These are phyloP conservation scores for Protomyces lactucae-debilis DNA, from an alignment of 1,139 yeast genomes.

Conservation along the genomic window DNA sequence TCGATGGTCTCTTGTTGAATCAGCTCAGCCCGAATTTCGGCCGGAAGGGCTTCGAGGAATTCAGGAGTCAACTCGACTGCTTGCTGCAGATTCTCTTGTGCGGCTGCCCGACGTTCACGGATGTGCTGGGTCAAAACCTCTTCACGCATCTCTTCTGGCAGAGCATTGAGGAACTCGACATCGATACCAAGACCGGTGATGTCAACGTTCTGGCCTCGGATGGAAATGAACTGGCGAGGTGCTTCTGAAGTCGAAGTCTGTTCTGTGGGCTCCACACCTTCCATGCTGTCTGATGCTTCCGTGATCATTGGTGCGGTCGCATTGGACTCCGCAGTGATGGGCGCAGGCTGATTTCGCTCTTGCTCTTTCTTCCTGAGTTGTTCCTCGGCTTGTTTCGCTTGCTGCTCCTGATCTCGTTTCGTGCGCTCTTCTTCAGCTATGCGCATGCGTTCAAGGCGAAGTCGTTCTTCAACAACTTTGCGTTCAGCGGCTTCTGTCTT, in stretches of 20 bases:
- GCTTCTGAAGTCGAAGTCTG: neutral
- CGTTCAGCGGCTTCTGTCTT: conserved; percentile 29
- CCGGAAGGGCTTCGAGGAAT: conserved; percentile 77
- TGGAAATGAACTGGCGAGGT: conserved; percentile 61
- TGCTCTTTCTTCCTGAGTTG: conserved; percentile 42
- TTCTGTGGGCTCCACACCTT: conserved; percentile 11
- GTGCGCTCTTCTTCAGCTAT: conserved; percentile 35
- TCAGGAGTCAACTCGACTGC: conserved; percentile 65
- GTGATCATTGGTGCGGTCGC: conserved; percentile 27
- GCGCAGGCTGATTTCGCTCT: conserved; percentile 38
- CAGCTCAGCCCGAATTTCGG: conserved; percentile 65
- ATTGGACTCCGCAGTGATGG: conserved; percentile 35
- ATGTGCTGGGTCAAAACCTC: conserved; percentile 87
- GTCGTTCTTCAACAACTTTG: conserved; percentile 36
- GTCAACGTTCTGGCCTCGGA: conserved; percentile 77
- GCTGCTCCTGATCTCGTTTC: conserved; percentile 30
- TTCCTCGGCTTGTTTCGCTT: conserved; percentile 30
- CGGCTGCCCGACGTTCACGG: conserved; percentile 55
- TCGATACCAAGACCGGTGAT: conserved; percentile 88
- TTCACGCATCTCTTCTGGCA: conserved; percentile 89
- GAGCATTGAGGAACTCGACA: conserved; percentile 81
- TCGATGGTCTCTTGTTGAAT: conserved; percentile 54
- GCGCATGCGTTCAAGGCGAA: conserved; percentile 43
- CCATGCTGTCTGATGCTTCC: conserved; percentile 18
- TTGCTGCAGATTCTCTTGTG: conserved; percentile 37